Percentiles rank a stretch among this genome's conserved stretches.
These are phyloP conservation scores for Colletotrichum tamarilloi DNA, from an alignment of 2,329 filamentous ascomycete species.

Conservation along the genomic window DNA sequence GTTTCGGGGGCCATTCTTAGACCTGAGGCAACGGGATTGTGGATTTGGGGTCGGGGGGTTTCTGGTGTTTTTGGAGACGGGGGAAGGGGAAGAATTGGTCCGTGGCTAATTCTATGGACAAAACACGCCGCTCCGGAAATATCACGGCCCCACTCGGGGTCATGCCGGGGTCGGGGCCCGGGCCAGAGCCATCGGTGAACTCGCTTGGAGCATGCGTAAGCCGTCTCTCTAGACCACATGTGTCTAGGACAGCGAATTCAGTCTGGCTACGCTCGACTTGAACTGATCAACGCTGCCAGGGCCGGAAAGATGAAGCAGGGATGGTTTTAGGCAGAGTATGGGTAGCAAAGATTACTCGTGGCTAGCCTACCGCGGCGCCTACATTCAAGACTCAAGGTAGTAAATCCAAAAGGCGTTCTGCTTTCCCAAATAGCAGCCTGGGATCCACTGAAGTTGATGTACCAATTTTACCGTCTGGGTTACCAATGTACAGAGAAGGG, in stretches of 20 bases:
- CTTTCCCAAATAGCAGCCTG: too few species aligned
- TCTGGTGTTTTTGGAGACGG: background rate
- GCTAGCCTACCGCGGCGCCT: too few species aligned
- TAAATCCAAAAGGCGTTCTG: too few species aligned
- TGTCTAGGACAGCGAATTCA: too few species aligned
- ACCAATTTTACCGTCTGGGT: too few species aligned
- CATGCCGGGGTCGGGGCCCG: too few species aligned
- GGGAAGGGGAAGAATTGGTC: background rate
- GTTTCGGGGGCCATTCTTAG: conserved; percentile 28
- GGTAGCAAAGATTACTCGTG: too few species aligned
- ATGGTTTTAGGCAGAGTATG: too few species aligned
- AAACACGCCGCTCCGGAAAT: background rate
- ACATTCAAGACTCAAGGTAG: too few species aligned
- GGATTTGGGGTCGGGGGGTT: background rate
- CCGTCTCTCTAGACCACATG: background rate
- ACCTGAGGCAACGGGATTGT: background rate
- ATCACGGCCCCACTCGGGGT: conserved; percentile 14
- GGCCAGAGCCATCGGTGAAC: background rate
- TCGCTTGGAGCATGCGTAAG: background rate
- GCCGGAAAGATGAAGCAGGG: background rate
- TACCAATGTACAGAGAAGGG: too few species aligned
- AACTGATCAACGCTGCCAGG: background rate
- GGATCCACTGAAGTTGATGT: too few species aligned
- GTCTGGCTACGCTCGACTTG: too few species aligned
- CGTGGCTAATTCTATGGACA: background rate